Evolutionary conservation across 129 eudicot species (phyloP).

Genomic region (Dittrichia graveolens): DNA sequence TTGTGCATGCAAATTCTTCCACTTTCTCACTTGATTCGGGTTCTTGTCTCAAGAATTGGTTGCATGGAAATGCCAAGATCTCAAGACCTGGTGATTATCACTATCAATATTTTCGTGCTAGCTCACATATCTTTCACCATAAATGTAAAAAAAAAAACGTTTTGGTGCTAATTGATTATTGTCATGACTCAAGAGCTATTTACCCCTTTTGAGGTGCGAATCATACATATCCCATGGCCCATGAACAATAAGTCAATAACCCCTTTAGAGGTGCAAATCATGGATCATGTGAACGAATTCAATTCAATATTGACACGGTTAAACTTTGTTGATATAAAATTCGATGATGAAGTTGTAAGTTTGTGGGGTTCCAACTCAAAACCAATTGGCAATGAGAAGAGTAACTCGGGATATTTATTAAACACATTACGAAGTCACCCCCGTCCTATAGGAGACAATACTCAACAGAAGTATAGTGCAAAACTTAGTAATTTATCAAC

Average conservation of each 20-base stretch:
- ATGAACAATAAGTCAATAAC: neutral
- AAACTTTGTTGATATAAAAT: too few relatives aligned
- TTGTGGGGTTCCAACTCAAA: too few relatives aligned
- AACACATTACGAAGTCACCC: too few relatives aligned
- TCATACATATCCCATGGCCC: neutral
- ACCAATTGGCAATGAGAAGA: too few relatives aligned
- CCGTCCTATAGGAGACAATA: too few relatives aligned
- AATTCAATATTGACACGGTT: neutral
- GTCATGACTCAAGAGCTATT: neutral
- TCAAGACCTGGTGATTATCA: slow-evolving; percentile 60
- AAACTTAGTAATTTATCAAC: too few relatives aligned
- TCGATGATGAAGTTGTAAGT: too few relatives aligned
- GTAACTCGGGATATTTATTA: too few relatives aligned
- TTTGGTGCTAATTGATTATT: slow-evolving; percentile 6
- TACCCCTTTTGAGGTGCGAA: slow-evolving; percentile 1
- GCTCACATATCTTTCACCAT: neutral
- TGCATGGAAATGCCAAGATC: slow-evolving; percentile 95
- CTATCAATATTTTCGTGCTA: slow-evolving; percentile 2
- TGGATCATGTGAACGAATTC: too few relatives aligned
- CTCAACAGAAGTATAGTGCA: too few relatives aligned
- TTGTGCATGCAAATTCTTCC: slow-evolving; percentile 80
- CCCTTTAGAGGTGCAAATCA: too few relatives aligned
- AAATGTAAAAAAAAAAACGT: neutral
- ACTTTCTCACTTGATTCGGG: slow-evolving; percentile 79
- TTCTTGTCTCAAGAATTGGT: slow-evolving; percentile 84